Base-by-base conservation (phyloP, 768 basidiomycete species). In the Tubosaeta brunneosetosa region DNA sequence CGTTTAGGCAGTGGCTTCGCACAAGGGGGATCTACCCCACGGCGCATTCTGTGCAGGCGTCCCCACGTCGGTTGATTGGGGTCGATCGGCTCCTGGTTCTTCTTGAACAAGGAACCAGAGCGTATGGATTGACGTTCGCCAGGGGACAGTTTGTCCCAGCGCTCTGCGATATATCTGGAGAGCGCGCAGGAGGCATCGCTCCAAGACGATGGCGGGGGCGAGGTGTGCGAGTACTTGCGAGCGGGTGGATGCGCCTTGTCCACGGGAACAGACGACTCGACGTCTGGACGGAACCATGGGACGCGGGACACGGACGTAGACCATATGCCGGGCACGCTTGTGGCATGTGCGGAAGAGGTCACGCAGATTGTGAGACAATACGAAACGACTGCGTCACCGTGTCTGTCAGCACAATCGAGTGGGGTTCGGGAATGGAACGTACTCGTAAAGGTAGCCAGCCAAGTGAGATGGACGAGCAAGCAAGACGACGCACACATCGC, bases 21-120 rank as follows among this genome's bases (percentile, higher is more conserved):
- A 60, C 85, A 86, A 1, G 85, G 85, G 6, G 59, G 57, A 56
- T 85, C 84, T 13, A 81, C 66, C 3, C 84, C 85, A 34, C 85
- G 82, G 38, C 78, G 77, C 8, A 58, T 42, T 19, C 62, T 62
- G 9, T 61, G 60, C n/a, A 61, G 56, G 52, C 72, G 67, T 17
- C 80, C 80, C 83, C 83, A 85, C 7, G 73, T 71, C 1, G 81
- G 80, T 6, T 72, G 73, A 19, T 55, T 51, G 33, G 57, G 29
- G 53, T 68, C 63, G n/a, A 56, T 53, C 12, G 66, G 61, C 34
- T 53, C 56, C 50, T 46, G 47, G 22, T 59, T 56, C 34, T 40
- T 53, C 32, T 55, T 49, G 54, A 61, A 62, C 48, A 57, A 40
- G 40, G 62, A 64, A 19, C 58, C 56, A 10, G 59, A 53, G 16